phyloP scores from a whole-genome alignment of 306 rosid species.

The barrel medic (Medicago truncatula) region MtrunA17r5.0-ANR NC_053049.1:8780001-8780500 shows the following conservation, averaged over 20 bases:
- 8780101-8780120: too few relatives aligned
- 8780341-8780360: slow-evolving; percentile 99
- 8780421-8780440: neutral
- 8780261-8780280: slow-evolving; percentile 23
- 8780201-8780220: neutral
- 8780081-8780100: too few relatives aligned
- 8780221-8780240: neutral
- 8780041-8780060: too few relatives aligned
- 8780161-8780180: neutral
- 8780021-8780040: too few relatives aligned
- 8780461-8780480: neutral
- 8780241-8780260: neutral
- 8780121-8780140: too few relatives aligned
- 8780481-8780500: neutral
- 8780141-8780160: neutral
- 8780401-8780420: neutral
- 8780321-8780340: slow-evolving; percentile 77
- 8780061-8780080: too few relatives aligned
- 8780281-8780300: slow-evolving; percentile 81
- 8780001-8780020: too few relatives aligned
- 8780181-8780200: neutral
- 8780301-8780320: slow-evolving; percentile 79
- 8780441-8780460: neutral
- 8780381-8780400: slow-evolving; percentile 47
- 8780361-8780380: slow-evolving; percentile 81